Conservation (phyloP, 257 asterid genomes). For the Lavandula angustifolia region DNA sequence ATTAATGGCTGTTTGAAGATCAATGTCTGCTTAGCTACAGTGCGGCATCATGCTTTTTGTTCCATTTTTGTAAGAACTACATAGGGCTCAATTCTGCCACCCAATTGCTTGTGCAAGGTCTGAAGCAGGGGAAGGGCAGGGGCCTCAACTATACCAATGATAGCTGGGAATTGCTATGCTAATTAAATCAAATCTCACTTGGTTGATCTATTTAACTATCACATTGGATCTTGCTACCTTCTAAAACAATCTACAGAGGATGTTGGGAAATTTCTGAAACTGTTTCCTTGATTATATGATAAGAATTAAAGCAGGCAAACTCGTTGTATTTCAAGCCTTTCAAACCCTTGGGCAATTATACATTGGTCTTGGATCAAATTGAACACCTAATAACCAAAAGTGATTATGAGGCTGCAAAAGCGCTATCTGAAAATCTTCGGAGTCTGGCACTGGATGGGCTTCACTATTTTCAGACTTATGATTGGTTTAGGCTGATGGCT, state of each 20-base stretch:
- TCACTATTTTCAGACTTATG: constrained; percentile 91
- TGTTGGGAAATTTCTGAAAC: constrained; percentile 1
- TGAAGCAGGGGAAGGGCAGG: background rate
- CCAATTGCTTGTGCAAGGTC: background rate
- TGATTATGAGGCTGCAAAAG: constrained; percentile 71
- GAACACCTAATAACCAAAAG: constrained; percentile 57
- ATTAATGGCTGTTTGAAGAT: background rate
- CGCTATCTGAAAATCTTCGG: constrained; percentile 73
- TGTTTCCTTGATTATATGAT: constrained; percentile 53
- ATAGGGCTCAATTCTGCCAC: background rate
- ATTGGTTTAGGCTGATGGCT: constrained; percentile 94
- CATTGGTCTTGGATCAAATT: constrained; percentile 53
- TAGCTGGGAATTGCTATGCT: background rate
- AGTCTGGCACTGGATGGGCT: constrained; percentile 86
- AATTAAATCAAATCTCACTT: background rate
- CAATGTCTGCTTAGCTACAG: constrained; percentile 3
- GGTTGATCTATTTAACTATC: constrained; percentile 12
- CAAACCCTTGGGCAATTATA: constrained; percentile 64
- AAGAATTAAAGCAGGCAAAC: constrained; percentile 69
- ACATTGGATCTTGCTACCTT: background rate
- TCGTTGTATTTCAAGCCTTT: constrained; percentile 82
- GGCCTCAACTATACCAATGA: background rate
- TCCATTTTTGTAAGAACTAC: background rate
- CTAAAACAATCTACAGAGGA: constrained; percentile 7
- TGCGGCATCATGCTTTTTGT: background rate